Conservation (phyloP, 2,329 filamentous ascomycete genomes). For the Talaromyces sp. region DNA sequence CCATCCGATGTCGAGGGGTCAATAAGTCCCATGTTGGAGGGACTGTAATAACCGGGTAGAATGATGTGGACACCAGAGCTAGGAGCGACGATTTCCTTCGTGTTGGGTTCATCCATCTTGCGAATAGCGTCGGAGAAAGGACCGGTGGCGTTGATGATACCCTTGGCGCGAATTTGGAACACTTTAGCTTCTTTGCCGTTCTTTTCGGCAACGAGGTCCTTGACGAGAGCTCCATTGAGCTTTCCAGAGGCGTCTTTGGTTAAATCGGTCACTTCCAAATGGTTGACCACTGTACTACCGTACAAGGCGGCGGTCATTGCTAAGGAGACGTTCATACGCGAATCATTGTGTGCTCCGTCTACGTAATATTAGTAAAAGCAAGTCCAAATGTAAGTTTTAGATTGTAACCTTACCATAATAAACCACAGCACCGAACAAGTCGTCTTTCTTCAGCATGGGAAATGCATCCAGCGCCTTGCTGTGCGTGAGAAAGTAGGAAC, state of each 20-base stretch:
- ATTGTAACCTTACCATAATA: slow-evolving; percentile 62
- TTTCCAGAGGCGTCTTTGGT: slow-evolving; percentile 68
- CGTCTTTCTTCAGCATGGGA: slow-evolving; percentile 78
- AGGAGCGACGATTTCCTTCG: slow-evolving; percentile 75
- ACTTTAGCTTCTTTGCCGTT: slow-evolving; percentile 59
- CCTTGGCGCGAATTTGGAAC: slow-evolving; percentile 70
- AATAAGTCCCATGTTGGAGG: slow-evolving; percentile 79
- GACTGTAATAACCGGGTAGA: slow-evolving; percentile 80
- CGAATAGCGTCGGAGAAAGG: slow-evolving; percentile 82
- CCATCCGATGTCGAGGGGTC: slow-evolving; percentile 83
- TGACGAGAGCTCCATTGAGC: slow-evolving; percentile 67
- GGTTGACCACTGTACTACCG: slow-evolving; percentile 75
- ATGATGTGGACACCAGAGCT: slow-evolving; percentile 83
- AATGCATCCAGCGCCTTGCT: slow-evolving; percentile 83
- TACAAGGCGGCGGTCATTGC: slow-evolving; percentile 87
- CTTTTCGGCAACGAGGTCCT: slow-evolving; percentile 63
- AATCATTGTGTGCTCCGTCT: slow-evolving; percentile 89
- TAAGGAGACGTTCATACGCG: slow-evolving; percentile 83
- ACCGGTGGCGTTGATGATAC: slow-evolving; percentile 82
- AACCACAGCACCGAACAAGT: slow-evolving; percentile 73
- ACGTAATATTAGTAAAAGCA: background rate
- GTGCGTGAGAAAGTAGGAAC: slow-evolving; percentile 79
- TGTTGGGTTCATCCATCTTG: slow-evolving; percentile 70
- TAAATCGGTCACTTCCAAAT: slow-evolving; percentile 72
- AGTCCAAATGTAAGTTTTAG: background rate